These are phyloP conservation scores for Peronosclerospora sorghi DNA, from an alignment of 352 stramenopile genomes.

Conservation along the genomic window DNA sequence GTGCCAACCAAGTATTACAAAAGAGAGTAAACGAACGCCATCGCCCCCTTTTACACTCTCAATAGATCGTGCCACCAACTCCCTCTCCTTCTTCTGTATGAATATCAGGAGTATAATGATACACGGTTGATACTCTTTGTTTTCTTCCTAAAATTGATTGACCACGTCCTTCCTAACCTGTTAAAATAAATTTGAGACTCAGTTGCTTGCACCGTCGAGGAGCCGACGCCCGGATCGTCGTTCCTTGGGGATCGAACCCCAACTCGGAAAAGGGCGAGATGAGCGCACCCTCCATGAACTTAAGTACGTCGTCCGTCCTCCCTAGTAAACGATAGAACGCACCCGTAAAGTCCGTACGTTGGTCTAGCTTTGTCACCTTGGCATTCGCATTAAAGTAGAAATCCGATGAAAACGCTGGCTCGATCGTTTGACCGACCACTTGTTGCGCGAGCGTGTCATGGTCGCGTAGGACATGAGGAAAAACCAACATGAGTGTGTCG, in stretches of 20 bases:
- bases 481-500: slow-evolving; percentile 62
- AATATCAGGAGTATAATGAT: too few species aligned
- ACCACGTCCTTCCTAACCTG: slow-evolving; percentile 15
- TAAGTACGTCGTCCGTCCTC: slow-evolving; percentile 20
- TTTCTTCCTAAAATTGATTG: too few species aligned
- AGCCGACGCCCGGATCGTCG: slow-evolving; percentile 19
- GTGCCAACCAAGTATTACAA: slow-evolving; percentile 94
- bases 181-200: slow-evolving; percentile 60
- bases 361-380: slow-evolving; percentile 46
- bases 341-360: slow-evolving; percentile 42
- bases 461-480: slow-evolving; percentile 45
- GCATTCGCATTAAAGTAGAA: slow-evolving; percentile 45
- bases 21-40: slow-evolving; percentile 65
- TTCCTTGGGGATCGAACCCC: slow-evolving; percentile 41
- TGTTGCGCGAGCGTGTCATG: slow-evolving; percentile 34
- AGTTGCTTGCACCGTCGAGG: slow-evolving; percentile 46
- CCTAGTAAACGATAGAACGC: slow-evolving; percentile 39
- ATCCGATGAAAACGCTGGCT: slow-evolving; percentile 30
- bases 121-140: too few species aligned
- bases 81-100: too few species aligned
- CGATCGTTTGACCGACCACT: slow-evolving; percentile 49
- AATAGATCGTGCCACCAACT: too few species aligned
- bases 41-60: too few species aligned
- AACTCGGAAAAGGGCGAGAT: slow-evolving; percentile 50
- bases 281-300: slow-evolving; percentile 30